phyloP scores from a whole-genome alignment of 805 yeast species.

The Teunomyces stri region DNA sequence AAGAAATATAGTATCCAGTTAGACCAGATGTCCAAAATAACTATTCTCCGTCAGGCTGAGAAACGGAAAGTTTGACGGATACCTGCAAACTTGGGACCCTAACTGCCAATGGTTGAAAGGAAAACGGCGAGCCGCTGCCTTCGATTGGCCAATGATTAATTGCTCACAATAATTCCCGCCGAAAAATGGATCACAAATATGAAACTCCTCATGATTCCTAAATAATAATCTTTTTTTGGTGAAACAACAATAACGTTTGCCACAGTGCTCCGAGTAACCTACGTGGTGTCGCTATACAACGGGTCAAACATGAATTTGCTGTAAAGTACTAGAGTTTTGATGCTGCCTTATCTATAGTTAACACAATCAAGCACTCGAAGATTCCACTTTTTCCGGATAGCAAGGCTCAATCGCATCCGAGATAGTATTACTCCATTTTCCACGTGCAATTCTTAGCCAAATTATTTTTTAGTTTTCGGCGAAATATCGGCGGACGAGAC shows the following conservation, averaged over 20 bases:
- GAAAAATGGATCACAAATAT: background rate
- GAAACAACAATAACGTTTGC: background rate
- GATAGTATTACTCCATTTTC: background rate
- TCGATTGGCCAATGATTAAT: background rate
- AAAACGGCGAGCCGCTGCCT: background rate
- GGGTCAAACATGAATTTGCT: too few relatives aligned
- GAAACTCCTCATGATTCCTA: background rate
- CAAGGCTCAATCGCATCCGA: background rate
- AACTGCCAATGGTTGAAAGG: background rate
- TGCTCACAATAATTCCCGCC: background rate
- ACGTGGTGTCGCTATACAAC: background rate
- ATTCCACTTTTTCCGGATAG: background rate
- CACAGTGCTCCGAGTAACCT: background rate
- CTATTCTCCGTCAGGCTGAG: too few relatives aligned
- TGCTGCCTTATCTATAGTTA: too few relatives aligned
- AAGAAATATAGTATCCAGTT: too few relatives aligned
- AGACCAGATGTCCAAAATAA: too few relatives aligned
- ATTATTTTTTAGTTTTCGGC: slow-evolving; percentile 16
- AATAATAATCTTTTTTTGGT: background rate
- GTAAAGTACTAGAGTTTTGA: too few relatives aligned
- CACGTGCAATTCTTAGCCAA: background rate
- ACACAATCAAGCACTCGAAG: too few relatives aligned
- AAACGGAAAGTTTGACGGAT: too few relatives aligned
- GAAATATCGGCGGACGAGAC: slow-evolving; percentile 23
- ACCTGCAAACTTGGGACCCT: background rate